Base-by-base conservation (phyloP, 495 filamentous ascomycete species). In the Aspergillus asperescens region DNA sequence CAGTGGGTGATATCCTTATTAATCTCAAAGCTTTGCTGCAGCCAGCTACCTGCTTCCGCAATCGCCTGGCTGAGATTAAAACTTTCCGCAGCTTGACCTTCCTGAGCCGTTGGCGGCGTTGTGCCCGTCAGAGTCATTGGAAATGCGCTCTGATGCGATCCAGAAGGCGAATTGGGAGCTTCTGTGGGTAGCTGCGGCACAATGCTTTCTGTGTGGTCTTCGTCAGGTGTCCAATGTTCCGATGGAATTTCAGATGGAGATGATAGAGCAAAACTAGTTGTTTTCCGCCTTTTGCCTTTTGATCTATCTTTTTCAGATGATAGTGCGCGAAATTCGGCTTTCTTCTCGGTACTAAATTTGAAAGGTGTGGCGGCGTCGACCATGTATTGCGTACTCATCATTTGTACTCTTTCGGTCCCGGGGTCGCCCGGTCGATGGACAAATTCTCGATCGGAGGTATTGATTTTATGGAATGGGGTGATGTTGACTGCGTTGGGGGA, bases 341-440 rank as follows among this genome's bases (percentile, higher is more conserved):
- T 75, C 46, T 73, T 75, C 8, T 68, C 63, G 0, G 73, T 75
- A 29, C 71, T 75, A 45, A 76, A 68, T 1, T 63, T 69, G 40
- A 75, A 80, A 22, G 77, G 76, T 1, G 73, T 77, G 23, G 68
- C 68, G 8, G 71, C 68, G 54, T 79, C 73, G 22, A 80, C 66
- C 62, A 79, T 73, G 37, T 60, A 70, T 60, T 80, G 77, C 4
- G 76, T 80, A 54, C 71, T 77, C 52, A 76, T 67, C 22, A 67
- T 65, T 38, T 64, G 66, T 10, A 48, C 50, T 22, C 39, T 56
- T 9, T 53, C 55, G 6, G 57, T 61, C n/a, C 48, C 51, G 5
- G 48, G 35, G 8, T 42, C 22, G 20, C 37, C 39, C 7, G 49
- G 25, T 40, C 15, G 43, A 34, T 55, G 23, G 12, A 44, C 25